These are phyloP conservation scores for Pleodorina starrii DNA, from an alignment of 139 green algal genomes.

Conservation along the genomic window DNA sequence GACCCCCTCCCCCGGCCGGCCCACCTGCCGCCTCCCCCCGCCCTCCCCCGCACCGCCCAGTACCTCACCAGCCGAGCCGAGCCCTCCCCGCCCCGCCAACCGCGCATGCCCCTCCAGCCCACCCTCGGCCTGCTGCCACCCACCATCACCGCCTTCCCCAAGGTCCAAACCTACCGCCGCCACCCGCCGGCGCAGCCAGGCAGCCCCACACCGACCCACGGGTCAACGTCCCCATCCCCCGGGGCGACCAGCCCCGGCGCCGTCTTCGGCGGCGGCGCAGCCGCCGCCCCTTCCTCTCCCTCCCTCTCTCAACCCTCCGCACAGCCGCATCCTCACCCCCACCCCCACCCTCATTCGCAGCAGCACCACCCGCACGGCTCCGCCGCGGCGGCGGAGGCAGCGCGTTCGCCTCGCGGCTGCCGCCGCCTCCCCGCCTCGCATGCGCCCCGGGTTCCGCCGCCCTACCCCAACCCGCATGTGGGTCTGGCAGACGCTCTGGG, in stretches of 20 bases:
- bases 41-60: neutral
- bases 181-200: neutral
- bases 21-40: neutral
- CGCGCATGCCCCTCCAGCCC: neutral
- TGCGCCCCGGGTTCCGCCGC: neutral
- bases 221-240: neutral
- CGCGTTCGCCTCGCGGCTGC: too few species aligned
- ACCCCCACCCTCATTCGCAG: neutral
- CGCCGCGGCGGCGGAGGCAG: too few species aligned
- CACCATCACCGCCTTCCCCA: neutral
- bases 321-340: too few species aligned
- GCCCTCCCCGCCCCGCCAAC: neutral
- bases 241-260: neutral
- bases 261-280: too few species aligned
- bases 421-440: too few species aligned
- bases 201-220: too few species aligned
- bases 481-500: neutral
- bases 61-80: slow-evolving; percentile 32
- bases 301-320: neutral
- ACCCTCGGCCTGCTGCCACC: slow-evolving; percentile 12
- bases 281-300: neutral
- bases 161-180: neutral
- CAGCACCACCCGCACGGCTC: too few species aligned
- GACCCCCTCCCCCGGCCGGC: neutral
- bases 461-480: neutral